Evolutionary conservation across 1,139 yeast species (phyloP).

Genomic region (Hyphopichia khmerensis): DNA sequence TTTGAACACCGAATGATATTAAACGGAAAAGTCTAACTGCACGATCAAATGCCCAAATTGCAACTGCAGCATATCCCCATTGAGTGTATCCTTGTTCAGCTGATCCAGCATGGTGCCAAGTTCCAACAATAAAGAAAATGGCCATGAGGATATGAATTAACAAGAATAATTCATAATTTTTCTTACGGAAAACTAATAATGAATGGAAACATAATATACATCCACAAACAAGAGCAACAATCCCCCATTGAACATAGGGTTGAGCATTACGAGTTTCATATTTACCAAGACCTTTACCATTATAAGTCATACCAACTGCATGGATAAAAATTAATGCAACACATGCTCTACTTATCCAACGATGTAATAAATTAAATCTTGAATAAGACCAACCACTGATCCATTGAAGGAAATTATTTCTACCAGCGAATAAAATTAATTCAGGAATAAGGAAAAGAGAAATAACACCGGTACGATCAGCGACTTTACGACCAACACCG

Average conservation of each 20-base stretch:
- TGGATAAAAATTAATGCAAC: conserved; percentile 49
- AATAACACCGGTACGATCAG: conserved; percentile 60
- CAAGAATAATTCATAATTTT: conserved; percentile 64
- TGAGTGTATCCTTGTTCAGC: conserved; percentile 41
- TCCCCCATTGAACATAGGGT: conserved; percentile 55
- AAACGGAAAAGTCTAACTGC: conserved; percentile 51
- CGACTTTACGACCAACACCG: conserved; percentile 55
- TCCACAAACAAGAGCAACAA: conserved; percentile 42
- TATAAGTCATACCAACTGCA: conserved; percentile 46
- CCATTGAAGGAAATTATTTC: conserved; percentile 66
- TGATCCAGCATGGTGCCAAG: conserved; percentile 57
- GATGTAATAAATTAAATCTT: conserved; percentile 62
- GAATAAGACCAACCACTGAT: conserved; percentile 66
- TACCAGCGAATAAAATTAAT: conserved; percentile 56
- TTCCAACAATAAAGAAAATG: conserved; percentile 52
- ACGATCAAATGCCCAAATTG: conserved; percentile 66
- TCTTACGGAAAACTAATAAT: conserved; percentile 50
- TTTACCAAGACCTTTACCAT: conserved; percentile 34
- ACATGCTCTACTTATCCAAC: conserved; percentile 58
- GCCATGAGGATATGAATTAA: conserved; percentile 59
- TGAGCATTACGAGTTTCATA: conserved; percentile 34
- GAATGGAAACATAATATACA: conserved; percentile 48
- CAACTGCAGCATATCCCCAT: conserved; percentile 53
- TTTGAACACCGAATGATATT: conserved; percentile 45
- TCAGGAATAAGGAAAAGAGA: conserved; percentile 50